These are phyloP conservation scores for Theileria annulata DNA, from an alignment of 169 alveolate species.

Conservation along the genomic window DNA sequence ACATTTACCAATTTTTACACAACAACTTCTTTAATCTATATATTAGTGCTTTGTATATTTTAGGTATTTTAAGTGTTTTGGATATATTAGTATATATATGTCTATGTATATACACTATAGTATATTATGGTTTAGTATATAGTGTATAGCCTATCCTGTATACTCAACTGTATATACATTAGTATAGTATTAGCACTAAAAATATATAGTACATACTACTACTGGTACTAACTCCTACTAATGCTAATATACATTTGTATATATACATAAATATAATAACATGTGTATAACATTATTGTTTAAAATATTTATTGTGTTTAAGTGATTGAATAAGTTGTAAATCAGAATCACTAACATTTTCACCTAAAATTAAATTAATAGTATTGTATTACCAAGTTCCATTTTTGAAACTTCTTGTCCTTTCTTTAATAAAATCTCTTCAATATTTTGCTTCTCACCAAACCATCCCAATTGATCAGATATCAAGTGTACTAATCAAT, in stretches of 20 bases:
- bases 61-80: no score
- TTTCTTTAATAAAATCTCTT: conserved; percentile 56
- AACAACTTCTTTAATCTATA: conserved; percentile 38
- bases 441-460: conserved; percentile 74
- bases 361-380: conserved; percentile 8
- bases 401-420: conserved; percentile 68
- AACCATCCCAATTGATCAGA: conserved; percentile 80
- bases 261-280: neutral
- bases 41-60: neutral
- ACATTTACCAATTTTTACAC: conserved; percentile 68
- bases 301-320: conserved; percentile 41
- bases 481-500: conserved; percentile 60
- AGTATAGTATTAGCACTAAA: no score
- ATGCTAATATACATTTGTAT: neutral
- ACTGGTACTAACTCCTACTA: neutral
- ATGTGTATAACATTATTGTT: neutral
- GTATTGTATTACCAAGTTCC: conserved; percentile 46
- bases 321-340: conserved; percentile 11
- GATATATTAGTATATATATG: no score
- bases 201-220: no score
- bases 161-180: no score
- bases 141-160: no score
- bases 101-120: no score
- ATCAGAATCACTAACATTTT: conserved; percentile 39
- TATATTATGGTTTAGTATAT: no score